These are phyloP conservation scores for Cadophora gregata DNA, from an alignment of 2,329 filamentous ascomycete genomes.

Conservation along the genomic window DNA sequence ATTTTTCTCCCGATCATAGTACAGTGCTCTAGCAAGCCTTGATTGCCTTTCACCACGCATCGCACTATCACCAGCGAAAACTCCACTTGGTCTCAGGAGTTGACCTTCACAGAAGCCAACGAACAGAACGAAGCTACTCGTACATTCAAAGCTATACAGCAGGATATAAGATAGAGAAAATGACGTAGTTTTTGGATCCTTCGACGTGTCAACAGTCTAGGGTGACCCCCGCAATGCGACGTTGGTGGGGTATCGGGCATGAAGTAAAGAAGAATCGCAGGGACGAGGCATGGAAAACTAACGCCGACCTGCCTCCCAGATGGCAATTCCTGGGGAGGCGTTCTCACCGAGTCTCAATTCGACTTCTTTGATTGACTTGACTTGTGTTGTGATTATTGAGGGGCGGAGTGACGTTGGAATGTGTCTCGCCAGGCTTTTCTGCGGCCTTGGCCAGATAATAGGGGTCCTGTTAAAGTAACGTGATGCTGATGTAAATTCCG, in stretches of 20 bases:
- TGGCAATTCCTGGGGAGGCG: constrained; percentile 6
- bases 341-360: constrained; percentile 2
- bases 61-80: not conserved
- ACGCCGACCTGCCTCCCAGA: not conserved
- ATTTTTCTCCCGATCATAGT: not conserved
- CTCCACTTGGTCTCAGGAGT: not conserved
- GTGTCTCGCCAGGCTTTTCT: not conserved
- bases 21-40: not conserved
- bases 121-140: not conserved
- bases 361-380: not conserved
- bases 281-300: not conserved
- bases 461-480: not conserved
- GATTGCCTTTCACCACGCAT: not conserved
- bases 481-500: not conserved
- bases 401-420: constrained; percentile 9
- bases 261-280: not conserved
- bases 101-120: constrained; percentile 4
- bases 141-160: not conserved
- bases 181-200: not conserved
- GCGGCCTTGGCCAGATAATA: constrained; percentile 10
- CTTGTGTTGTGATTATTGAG: too few relatives aligned
- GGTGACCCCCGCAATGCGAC: not conserved
- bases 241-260: constrained; percentile 11
- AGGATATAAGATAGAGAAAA: not conserved
- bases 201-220: constrained; percentile 8